Percentiles rank a stretch among this genome's conserved stretches.
Evolutionary conservation across 2,329 filamentous ascomycete genomes (phyloP).

Genomic region (Fusarium paranaense): DNA sequence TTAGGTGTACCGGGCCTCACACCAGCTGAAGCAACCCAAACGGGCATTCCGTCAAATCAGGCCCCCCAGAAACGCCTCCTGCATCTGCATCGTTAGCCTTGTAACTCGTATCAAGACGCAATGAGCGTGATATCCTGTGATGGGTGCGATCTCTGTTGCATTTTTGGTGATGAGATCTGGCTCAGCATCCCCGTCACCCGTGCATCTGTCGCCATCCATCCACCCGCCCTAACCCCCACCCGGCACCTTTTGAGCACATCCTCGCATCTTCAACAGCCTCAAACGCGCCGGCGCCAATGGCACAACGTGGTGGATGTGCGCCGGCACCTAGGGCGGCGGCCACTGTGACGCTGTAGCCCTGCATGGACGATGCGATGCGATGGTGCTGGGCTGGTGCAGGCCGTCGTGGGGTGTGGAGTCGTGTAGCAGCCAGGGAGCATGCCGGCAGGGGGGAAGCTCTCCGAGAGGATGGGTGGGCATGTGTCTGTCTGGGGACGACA

Average conservation of each 20-base stretch:
- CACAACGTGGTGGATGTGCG: constrained; percentile 11
- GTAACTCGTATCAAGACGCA: not conserved
- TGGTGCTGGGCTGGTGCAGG: constrained; percentile 17
- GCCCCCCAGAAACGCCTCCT: not conserved
- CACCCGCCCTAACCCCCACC: constrained; percentile 17
- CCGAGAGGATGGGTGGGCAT: constrained; percentile 11
- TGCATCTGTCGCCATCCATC: constrained; percentile 3
- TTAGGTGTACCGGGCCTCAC: not conserved
- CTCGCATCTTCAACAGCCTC: constrained; percentile 31
- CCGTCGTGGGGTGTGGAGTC: constrained; percentile 29
- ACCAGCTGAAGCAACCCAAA: not conserved
- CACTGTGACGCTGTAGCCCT: constrained; percentile 9
- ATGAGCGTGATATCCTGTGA: constrained; percentile 8
- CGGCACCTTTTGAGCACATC: not conserved
- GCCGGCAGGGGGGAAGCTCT: constrained; percentile 15
- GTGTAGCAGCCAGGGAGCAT: constrained; percentile 23
- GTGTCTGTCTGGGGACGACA: constrained; percentile 12
- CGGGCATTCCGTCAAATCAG: not conserved
- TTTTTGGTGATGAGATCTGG: not conserved
- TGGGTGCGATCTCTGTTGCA: not conserved
- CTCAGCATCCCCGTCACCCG: constrained; percentile 8
- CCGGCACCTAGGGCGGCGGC: not conserved
- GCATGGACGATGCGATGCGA: constrained; percentile 12
- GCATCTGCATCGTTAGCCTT: constrained; percentile 2
- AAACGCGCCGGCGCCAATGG: constrained; percentile 31